A percentile compares a stretch with the other conserved stretches of the same genome.
Conservation (phyloP, 495 filamentous ascomycete species). For the Recurvomyces mirabilis region DNA sequence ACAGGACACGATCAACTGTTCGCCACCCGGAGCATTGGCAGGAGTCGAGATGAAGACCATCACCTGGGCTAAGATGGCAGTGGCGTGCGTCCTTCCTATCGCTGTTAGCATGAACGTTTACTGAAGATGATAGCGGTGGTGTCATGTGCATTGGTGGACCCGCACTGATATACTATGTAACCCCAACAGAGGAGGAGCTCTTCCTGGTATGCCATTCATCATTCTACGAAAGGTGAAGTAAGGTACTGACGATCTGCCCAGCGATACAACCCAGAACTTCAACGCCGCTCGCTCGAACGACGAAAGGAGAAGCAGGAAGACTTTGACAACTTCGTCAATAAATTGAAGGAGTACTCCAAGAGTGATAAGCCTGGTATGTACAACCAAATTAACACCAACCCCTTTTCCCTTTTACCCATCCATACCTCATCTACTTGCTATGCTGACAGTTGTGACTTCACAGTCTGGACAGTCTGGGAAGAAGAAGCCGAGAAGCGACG, state of each 20-base stretch:
- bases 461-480: conserved; percentile 43
- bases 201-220: conserved; percentile 46
- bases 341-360: conserved; percentile 80
- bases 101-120: no score
- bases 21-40: no score
- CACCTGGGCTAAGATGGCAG: conserved; percentile 46
- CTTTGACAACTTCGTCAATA: conserved; percentile 73
- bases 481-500: conserved; percentile 29
- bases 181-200: conserved; percentile 82
- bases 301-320: conserved; percentile 65
- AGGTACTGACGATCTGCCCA: conserved; percentile 25
- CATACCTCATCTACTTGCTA: background rate
- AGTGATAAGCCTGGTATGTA: conserved; percentile 71
- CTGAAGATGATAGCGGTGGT: conserved; percentile 51
- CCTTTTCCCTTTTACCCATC: background rate
- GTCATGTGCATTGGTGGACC: conserved; percentile 71
- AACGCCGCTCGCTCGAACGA: conserved; percentile 66
- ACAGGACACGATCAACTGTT: no score
- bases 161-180: conserved; percentile 65
- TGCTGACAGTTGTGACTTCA: conserved; percentile 47
- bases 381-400: no score
- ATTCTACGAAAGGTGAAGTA: background rate
- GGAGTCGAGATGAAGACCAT: conserved; percentile 38
- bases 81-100: no score
- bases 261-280: conserved; percentile 86